phyloP scores from a whole-genome alignment of 495 filamentous ascomycete genomes.

The Chaetomium cochliodes region DNA sequence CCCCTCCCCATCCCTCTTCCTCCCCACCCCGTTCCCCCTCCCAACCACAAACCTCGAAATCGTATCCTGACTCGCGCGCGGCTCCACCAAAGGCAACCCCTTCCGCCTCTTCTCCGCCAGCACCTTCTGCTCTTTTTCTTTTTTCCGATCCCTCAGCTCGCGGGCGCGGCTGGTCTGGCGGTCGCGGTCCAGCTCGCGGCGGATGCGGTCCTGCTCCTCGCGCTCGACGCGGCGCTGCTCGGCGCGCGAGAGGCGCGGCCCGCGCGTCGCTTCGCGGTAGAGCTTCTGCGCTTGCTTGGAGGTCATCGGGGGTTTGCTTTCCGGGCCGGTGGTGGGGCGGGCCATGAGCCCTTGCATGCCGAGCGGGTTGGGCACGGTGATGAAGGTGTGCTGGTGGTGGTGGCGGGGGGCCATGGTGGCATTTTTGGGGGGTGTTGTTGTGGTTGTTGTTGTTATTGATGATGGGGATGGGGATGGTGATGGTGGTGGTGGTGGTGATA shows the following conservation, averaged over 20 bases:
- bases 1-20: conserved; percentile 18
- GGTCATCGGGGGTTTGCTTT: conserved; percentile 43
- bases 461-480: neutral
- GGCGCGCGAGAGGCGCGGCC: conserved; percentile 40
- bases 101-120: conserved; percentile 41
- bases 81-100: conserved; percentile 42
- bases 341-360: conserved; percentile 28
- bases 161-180: conserved; percentile 35
- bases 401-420: conserved; percentile 18
- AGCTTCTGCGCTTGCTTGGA: conserved; percentile 46
- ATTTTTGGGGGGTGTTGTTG: neutral
- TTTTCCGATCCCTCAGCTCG: conserved; percentile 44
- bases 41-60: conserved; percentile 44
- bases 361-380: conserved; percentile 28
- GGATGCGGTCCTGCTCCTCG: conserved; percentile 47
- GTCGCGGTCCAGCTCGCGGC: conserved; percentile 47
- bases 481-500: conserved; percentile 8
- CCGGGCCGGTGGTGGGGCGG: conserved; percentile 13
- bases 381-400: conserved; percentile 27
- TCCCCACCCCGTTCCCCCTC: conserved; percentile 32
- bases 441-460: neutral
- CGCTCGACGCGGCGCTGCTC: conserved; percentile 44
- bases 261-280: conserved; percentile 36
- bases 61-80: conserved; percentile 46
- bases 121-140: conserved; percentile 40